phyloP scores from a whole-genome alignment of 1,284 basidiomycete genomes.

The Coniferiporia sulphurascens region DNA sequence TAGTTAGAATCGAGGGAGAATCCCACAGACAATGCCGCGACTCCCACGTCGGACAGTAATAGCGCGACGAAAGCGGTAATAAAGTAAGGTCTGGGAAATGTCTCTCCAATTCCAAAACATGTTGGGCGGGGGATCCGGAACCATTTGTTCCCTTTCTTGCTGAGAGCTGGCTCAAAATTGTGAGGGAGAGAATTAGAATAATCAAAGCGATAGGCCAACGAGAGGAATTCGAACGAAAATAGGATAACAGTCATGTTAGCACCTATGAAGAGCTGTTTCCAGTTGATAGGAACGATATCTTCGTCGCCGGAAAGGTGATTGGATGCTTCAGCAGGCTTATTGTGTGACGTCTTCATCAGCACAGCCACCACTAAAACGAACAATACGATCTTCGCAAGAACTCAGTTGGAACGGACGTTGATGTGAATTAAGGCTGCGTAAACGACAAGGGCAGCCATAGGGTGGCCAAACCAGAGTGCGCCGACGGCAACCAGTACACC shows the following conservation, averaged over 20 bases:
- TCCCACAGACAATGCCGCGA: not conserved
- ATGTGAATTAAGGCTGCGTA: not conserved
- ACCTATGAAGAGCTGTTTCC: not conserved
- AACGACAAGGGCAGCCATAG: not conserved
- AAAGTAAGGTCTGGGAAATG: not conserved
- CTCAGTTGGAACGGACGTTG: not conserved
- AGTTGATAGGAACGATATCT: not conserved
- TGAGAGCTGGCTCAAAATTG: not conserved
- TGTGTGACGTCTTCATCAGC: not conserved
- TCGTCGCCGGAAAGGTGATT: too few species aligned
- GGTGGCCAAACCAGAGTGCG: not conserved
- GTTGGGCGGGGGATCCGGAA: not conserved
- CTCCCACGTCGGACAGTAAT: not conserved
- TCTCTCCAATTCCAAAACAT: not conserved
- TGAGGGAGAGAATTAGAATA: not conserved
- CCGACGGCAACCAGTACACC: not conserved
- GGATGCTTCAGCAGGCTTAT: not conserved
- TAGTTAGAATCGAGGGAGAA: not conserved
- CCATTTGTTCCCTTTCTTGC: not conserved
- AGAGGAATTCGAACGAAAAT: not conserved
- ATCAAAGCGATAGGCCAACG: conserved; percentile 1
- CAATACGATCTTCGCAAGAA: not conserved
- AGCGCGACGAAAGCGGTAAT: not conserved
- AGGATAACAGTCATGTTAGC: too few species aligned
- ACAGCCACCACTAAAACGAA: not conserved